A percentile compares a stretch with the other conserved stretches of the same genome.
These are phyloP conservation scores for Byssothecium circinans DNA, from an alignment of 2,329 filamentous ascomycete species.

Conservation along the genomic window DNA sequence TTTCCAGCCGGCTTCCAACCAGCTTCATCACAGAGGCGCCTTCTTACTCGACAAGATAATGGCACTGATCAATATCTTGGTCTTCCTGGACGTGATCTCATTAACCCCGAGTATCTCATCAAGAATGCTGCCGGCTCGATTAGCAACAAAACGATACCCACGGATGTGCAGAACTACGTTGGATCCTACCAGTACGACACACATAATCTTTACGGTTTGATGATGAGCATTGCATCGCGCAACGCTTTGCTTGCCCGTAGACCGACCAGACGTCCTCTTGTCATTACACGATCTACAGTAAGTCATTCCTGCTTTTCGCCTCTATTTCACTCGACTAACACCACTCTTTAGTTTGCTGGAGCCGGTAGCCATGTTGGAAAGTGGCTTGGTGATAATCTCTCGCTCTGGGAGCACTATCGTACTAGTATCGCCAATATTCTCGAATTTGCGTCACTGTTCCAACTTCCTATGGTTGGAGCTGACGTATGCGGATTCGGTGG, in stretches of 20 bases:
- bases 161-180: slow-evolving; percentile 67
- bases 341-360: slow-evolving; percentile 59
- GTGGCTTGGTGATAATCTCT: slow-evolving; percentile 60
- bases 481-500: slow-evolving; percentile 77
- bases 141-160: slow-evolving; percentile 59
- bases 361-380: slow-evolving; percentile 63
- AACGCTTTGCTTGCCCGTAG: slow-evolving; percentile 68
- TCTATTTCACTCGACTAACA: slow-evolving; percentile 4
- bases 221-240: slow-evolving; percentile 71
- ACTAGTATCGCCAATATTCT: slow-evolving; percentile 45
- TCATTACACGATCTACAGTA: slow-evolving; percentile 71
- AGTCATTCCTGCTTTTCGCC: neutral
- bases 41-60: slow-evolving; percentile 28
- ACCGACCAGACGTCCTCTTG: slow-evolving; percentile 63
- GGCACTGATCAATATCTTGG: slow-evolving; percentile 52
- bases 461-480: slow-evolving; percentile 50
- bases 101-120: slow-evolving; percentile 67
- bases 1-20: slow-evolving; percentile 71
- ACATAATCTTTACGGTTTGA: slow-evolving; percentile 73
- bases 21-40: slow-evolving; percentile 12
- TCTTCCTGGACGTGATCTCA: slow-evolving; percentile 64
- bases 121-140: slow-evolving; percentile 53
- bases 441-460: slow-evolving; percentile 50
- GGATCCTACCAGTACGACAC: slow-evolving; percentile 71
- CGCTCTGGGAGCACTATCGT: slow-evolving; percentile 48